Evolutionary conservation across 106 monocot species (phyloP), one percentile per base, ranked within the genome.

Genomic region (Apostasia shenzhenica): DNA sequence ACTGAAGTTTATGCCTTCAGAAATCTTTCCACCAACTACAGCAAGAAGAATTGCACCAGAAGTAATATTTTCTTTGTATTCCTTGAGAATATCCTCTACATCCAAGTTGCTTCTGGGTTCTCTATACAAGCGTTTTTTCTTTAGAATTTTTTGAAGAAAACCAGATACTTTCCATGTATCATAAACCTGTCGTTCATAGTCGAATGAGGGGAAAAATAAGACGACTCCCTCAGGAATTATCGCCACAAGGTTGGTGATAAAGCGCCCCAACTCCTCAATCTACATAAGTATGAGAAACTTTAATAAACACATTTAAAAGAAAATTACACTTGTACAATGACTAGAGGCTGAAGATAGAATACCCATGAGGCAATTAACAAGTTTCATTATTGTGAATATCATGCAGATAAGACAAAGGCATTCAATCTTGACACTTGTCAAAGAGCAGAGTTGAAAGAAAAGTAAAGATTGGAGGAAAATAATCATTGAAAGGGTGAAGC

Each of bases 1-100:
- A 55, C 92, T 85, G 73, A 97, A 92, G 77, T 97, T 92, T 78
- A 97, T 97, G 41, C 97, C 97, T 79, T 97, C 97, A 39, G 97
- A 97, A 57, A 97, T 80, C 61, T 92, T 97, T 57, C 97, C 97
- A 51, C 92, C 97, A 59, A 97, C 97, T 6, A 97, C 85, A 45
- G 97, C 97, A 45, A 97, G 72, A 59, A 97, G 84, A 59, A 97
- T 12, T 37, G 97, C 97, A 73, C 97, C 97, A 48, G 79, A 83
- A 5, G 54, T 72, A 68, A 92, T 87, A 6, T 79, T 70, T 79
- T 92, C 86, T 50, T 79, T 87, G 68, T 97, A 92, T 61, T 85
- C 73, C 45, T 72, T 87, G 42, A 92, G 89, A 67, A 86, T 61
- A 60, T n/a, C 41, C 48, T 92, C 92, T 38, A 97, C 66, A 41